Evolutionary conservation across 1,284 basidiomycete species (phyloP), one percentile per base, ranked within the genome.

Genomic region (Apiotrichum domesticum): DNA sequence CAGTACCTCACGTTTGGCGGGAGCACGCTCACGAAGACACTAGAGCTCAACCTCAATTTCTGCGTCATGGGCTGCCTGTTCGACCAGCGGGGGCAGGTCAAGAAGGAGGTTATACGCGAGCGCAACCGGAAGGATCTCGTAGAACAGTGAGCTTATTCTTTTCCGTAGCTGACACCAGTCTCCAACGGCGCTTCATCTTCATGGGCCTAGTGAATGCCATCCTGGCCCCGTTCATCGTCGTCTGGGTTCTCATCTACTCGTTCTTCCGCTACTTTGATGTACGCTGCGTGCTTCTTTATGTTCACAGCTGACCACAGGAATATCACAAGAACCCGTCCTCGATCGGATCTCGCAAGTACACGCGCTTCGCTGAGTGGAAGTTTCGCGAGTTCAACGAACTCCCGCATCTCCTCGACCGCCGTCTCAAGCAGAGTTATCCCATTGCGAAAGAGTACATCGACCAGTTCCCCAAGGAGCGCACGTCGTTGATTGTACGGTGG

Each of bases 241-340:
- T 94, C n/a, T 98, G 98, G 76, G 83, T 97, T 46, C 76, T 97
- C 46, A 87, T 97, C 84, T 98, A 96, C 75, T 98, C 93, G 1
- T 99, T 99, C 82, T 98, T 99, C 81, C 89, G 94, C 13, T 98
- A 99, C 76, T 98, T 98, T 66, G 95, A 98, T 80, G 92, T 90
- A 52, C 55, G 83, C 98, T 34, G 8, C 69, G 1, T 32, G 9
- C 6, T 34, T 21, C 15, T 10, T n/a, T 3, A 15, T 39, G 9
- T 6, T 9, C 85, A 15, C 90, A 96, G 21, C 45, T 37, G 42
- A 35, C 39, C 6, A 37, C 63, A 96, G 92, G 93, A 98, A 80
- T 98, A 97, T 71, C 95, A 94, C 82, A 94, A 97, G 77, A 91
- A 98, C 69, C 95, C 95, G 1, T 95, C 94, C 0, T 87, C 88